Conservation (phyloP, 2,329 filamentous ascomycete genomes). For the Colletotrichum sp. region DNA sequence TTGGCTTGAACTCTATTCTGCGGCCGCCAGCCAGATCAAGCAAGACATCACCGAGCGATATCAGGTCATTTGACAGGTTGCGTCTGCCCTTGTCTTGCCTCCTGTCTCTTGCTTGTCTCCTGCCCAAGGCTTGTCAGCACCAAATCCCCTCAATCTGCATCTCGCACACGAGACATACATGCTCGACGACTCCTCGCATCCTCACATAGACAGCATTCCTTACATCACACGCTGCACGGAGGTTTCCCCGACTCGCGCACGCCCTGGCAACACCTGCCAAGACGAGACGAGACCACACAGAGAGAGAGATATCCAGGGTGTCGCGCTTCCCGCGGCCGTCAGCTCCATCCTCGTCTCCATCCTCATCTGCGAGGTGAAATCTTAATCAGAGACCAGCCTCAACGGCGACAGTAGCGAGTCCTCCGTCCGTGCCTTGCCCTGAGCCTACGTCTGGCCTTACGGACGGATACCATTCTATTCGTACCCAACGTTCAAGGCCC, state of each 20-base stretch:
- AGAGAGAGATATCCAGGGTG: not conserved
- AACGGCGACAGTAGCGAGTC: not conserved
- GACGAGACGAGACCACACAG: not conserved
- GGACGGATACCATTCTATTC: not conserved
- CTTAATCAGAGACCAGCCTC: not conserved
- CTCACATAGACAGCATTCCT: not conserved
- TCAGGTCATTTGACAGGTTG: slow-evolving; percentile 17
- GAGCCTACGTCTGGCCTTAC: not conserved
- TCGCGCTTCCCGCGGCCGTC: not conserved
- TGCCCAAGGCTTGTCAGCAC: not conserved
- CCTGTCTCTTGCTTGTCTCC: not conserved
- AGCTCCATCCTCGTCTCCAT: not conserved
- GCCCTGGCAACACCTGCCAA: not conserved
- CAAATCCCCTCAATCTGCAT: not conserved
- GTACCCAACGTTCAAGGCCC: not conserved
- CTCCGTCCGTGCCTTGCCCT: not conserved
- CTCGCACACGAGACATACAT: not conserved
- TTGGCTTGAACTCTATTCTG: slow-evolving; percentile 16
- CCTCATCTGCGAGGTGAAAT: not conserved
- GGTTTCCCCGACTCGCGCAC: not conserved
- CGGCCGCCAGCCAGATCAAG: slow-evolving; percentile 8
- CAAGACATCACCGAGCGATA: slow-evolving; percentile 1
- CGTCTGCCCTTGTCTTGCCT: slow-evolving; percentile 8
- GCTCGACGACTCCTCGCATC: not conserved
- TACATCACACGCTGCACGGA: not conserved